Evolutionary conservation across 257 asterid genomes (phyloP), one percentile per base, ranked within the genome.

Genomic region (Salvia miltiorrhiza): DNA sequence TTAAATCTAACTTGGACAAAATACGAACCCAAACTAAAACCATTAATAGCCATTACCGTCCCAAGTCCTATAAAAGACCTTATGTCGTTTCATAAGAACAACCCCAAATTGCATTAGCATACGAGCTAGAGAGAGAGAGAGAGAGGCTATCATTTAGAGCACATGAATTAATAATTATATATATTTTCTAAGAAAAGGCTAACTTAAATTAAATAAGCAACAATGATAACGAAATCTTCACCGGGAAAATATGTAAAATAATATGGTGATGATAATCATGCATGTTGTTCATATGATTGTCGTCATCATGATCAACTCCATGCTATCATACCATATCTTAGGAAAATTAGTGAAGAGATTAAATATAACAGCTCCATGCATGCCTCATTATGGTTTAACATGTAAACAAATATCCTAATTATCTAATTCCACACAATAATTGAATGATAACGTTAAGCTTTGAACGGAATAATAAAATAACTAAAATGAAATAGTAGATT

Each of bases 231-330:
- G 69, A 32, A 63, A 55, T 74, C 57, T 45, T 53, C 12, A 10
- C 33, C 17, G 5, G 9, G 21, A 47, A 66, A 26, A 35, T 20
- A 50, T 53, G 60, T 20, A 28, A 39, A 59, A 55, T 53, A 54
- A 37, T 63, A 64, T 44, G 55, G 48, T 57, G 64, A 76, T 63
- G 72, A 54, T 71, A n/a, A 65, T 71, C 35, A 30, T 30, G 35
- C 73, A 64, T 45, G 73, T 63, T 71, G 57, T 53, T 58, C 69
- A 41, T 58, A 71, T 67, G 67, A 77, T 67, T 16, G 56, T 72
- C 43, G 16, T 33, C 71, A 67, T 76, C 77, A 76, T 63, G 54
- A 63, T 56, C 73, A 45, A 41, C 30, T 40, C 61, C 65, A n/a
- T 26, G 12, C 40, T 49, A 59, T 66, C 52, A 59, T 66, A 41